phyloP scores from a whole-genome alignment of 2,329 filamentous ascomycete genomes.

The Aspergillus glaucus region DNA sequence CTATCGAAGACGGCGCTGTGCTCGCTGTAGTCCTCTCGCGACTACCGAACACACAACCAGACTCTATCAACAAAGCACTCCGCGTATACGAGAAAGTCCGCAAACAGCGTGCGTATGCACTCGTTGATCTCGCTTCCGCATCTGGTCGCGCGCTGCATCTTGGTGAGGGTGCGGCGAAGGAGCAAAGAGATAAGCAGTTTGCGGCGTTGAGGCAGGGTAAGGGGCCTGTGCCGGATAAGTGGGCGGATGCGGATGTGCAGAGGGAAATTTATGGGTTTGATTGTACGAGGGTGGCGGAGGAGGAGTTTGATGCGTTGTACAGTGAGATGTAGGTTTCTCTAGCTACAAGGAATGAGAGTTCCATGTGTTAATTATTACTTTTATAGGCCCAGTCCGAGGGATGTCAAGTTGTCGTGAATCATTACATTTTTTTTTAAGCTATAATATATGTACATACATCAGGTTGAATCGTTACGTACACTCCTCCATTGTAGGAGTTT shows the following conservation, averaged over 20 bases:
- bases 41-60: constrained; percentile 40
- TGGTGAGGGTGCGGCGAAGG: constrained; percentile 51
- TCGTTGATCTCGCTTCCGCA: constrained; percentile 51
- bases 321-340: background rate
- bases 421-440: background rate
- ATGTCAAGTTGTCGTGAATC: background rate
- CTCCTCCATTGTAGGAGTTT: background rate
- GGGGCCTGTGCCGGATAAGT: constrained; percentile 52
- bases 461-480: background rate
- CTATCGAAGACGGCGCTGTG: constrained; percentile 57
- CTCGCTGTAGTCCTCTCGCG: constrained; percentile 46
- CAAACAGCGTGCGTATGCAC: constrained; percentile 49
- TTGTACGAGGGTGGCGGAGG: constrained; percentile 32
- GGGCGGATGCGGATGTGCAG: constrained; percentile 63
- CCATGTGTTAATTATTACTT: background rate
- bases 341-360: background rate
- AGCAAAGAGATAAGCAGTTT: constrained; percentile 51
- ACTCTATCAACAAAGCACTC: constrained; percentile 47
- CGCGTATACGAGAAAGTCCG: constrained; percentile 50
- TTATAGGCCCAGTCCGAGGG: background rate
- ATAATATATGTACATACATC: background rate
- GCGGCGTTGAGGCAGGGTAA: constrained; percentile 45
- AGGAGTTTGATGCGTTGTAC: constrained; percentile 1
- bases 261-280: constrained; percentile 59
- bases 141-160: constrained; percentile 50